Percentiles rank a stretch among this genome's conserved stretches.
Conservation (phyloP, 495 filamentous ascomycete species). For the Tuber indicum region DNA sequence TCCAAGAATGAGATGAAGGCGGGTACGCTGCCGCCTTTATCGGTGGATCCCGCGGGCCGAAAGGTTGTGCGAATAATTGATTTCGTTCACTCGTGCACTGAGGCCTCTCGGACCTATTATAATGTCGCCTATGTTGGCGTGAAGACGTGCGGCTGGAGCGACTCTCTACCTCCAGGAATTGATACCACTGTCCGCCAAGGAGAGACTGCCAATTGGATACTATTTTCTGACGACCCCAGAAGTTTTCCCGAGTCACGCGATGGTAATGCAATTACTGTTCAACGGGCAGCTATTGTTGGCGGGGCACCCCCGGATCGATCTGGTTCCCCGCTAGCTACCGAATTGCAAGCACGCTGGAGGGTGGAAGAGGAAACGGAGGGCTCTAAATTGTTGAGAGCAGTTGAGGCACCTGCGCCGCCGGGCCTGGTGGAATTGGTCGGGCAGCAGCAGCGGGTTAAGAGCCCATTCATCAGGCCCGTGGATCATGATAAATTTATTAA, state of each 20-base stretch:
- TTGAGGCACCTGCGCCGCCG: conserved; percentile 17
- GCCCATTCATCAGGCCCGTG: conserved; percentile 31
- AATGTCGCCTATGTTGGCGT: conserved; percentile 31
- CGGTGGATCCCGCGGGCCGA: conserved; percentile 26
- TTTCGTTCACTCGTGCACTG: conserved; percentile 38
- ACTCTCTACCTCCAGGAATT: conserved; percentile 27
- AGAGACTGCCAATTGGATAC: conserved; percentile 31
- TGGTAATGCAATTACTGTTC: conserved; percentile 22
- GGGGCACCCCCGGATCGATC: conserved; percentile 21
- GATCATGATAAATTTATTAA: conserved; percentile 33
- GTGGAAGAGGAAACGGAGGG: conserved; percentile 18
- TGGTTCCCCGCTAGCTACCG: conserved; percentile 7
- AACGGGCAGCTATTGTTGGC: conserved; percentile 29
- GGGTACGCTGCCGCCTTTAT: conserved; percentile 22
- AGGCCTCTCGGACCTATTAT: conserved; percentile 27
- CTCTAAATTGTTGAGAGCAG: conserved; percentile 6
- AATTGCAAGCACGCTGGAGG: conserved; percentile 16
- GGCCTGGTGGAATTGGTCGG: conserved; percentile 21
- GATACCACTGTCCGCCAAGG: conserved; percentile 25
- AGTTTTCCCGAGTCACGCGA: conserved; percentile 28
- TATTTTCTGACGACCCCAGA: conserved; percentile 34
- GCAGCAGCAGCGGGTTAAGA: conserved; percentile 15
- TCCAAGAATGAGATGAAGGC: conserved; percentile 19
- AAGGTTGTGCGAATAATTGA: conserved; percentile 33
- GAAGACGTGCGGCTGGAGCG: conserved; percentile 35